Evolutionary conservation across 345 rosid species (phyloP).

Genomic region (Sisymbrium altissimum): DNA sequence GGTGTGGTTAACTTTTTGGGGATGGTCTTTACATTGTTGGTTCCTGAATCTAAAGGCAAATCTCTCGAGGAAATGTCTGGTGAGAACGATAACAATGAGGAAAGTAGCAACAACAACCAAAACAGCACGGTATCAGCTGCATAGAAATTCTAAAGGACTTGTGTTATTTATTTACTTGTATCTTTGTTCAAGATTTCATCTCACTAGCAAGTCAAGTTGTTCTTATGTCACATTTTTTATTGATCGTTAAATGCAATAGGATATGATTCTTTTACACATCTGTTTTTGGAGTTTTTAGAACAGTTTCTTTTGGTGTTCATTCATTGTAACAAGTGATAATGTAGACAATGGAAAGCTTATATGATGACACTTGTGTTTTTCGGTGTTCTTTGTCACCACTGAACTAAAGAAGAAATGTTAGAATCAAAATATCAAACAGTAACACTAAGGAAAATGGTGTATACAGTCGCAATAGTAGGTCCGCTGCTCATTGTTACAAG

Average conservation of each 20-base stretch:
- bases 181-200: constrained; percentile 6
- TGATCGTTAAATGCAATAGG: constrained; percentile 27
- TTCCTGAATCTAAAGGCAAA: constrained; percentile 84
- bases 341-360: not conserved
- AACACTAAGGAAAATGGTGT: not conserved
- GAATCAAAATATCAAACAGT: not conserved
- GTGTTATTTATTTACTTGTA: not conserved
- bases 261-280: constrained; percentile 1
- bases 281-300: not conserved
- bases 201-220: constrained; percentile 7
- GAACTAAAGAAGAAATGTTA: not conserved
- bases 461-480: too few relatives aligned
- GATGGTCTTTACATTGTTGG: constrained; percentile 65
- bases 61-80: constrained; percentile 85
- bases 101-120: constrained; percentile 13
- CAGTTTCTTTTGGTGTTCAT: not conserved
- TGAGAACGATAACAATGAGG: constrained; percentile 46
- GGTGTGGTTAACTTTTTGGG: constrained; percentile 66
- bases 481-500: not conserved
- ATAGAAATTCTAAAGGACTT: constrained; percentile 16
- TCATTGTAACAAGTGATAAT: not conserved
- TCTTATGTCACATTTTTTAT: not conserved
- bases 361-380: not conserved
- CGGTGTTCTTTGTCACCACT: not conserved
- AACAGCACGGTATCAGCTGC: constrained; percentile 27